Conservation (phyloP, 768 basidiomycete genomes). For the Ramaria sp. region DNA sequence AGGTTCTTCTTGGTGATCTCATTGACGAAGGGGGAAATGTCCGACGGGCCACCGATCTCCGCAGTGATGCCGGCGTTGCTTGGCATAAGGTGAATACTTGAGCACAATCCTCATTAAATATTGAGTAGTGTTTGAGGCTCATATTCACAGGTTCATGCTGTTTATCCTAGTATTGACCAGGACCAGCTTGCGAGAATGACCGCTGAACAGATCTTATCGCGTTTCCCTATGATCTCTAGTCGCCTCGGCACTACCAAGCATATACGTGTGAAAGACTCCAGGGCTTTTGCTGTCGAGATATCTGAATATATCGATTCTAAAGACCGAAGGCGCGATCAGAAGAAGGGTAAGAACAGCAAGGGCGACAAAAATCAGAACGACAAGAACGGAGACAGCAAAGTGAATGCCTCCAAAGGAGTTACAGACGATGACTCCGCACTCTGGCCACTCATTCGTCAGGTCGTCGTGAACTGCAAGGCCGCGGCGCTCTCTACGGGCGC, state of each 20-base stretch:
- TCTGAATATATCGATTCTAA: conserved; percentile 57
- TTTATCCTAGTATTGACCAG: conserved; percentile 41
- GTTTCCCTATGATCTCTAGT: conserved; percentile 31
- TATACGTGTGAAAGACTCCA: conserved; percentile 38
- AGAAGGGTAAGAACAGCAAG: conserved; percentile 28
- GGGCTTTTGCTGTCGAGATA: conserved; percentile 41
- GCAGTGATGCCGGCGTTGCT: conserved; percentile 49
- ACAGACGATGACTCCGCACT: conserved; percentile 30
- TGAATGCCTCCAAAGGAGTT: conserved; percentile 15
- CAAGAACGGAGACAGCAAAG: conserved; percentile 17
- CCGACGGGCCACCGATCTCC: conserved; percentile 41
- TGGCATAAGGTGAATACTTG: conserved; percentile 40
- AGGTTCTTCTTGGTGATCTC: conserved; percentile 45
- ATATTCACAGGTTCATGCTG: conserved; percentile 40
- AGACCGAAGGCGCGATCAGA: conserved; percentile 38
- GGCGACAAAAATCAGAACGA: conserved; percentile 16
- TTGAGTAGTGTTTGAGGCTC: background rate
- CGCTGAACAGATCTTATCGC: conserved; percentile 37
- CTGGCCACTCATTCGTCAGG: conserved; percentile 55
- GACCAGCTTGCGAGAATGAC: conserved; percentile 39
- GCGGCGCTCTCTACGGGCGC: conserved; percentile 47
- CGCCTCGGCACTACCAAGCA: conserved; percentile 44
- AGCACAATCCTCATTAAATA: too few relatives aligned
- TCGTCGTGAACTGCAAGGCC: conserved; percentile 45
- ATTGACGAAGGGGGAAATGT: conserved; percentile 46